These are phyloP conservation scores for Linderina pennispora DNA, from an alignment of 192 early-diverging fungal species.

Conservation along the genomic window DNA sequence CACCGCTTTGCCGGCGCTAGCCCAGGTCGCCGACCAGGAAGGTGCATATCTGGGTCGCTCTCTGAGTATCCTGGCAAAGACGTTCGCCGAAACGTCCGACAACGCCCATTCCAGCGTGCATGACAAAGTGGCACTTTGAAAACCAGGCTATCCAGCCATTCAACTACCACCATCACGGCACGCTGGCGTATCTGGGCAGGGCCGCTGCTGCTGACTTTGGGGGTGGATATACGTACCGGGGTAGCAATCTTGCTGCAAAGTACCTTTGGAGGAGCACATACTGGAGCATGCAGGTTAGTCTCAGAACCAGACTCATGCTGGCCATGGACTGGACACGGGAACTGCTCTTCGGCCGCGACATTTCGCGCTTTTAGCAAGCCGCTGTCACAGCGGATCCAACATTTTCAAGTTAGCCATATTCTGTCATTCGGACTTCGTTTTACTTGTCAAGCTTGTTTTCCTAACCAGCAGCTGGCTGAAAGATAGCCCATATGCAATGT, in stretches of 20 bases:
- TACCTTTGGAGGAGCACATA: constrained; percentile 48
- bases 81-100: no score
- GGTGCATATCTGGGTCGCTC: constrained; percentile 73
- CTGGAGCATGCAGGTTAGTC: constrained; percentile 54
- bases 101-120: no score
- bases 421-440: no score
- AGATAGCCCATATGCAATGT: no score
- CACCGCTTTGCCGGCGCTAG: constrained; percentile 74
- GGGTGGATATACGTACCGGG: constrained; percentile 30
- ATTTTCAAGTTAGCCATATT: background rate
- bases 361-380: constrained; percentile 53
- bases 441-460: background rate
- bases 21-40: constrained; percentile 87
- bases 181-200: constrained; percentile 61
- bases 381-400: no score
- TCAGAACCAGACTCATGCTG: constrained; percentile 74
- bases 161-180: constrained; percentile 59
- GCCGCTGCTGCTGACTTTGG: constrained; percentile 47
- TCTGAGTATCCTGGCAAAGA: constrained; percentile 44
- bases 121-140: no score
- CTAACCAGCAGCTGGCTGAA: no score
- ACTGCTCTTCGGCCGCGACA: constrained; percentile 82
- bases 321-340: constrained; percentile 89
- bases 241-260: constrained; percentile 43
- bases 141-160: constrained; percentile 48